Evolutionary conservation across 1,284 basidiomycete genomes (phyloP).

Genomic region (Lignosus rhinocerotis): DNA sequence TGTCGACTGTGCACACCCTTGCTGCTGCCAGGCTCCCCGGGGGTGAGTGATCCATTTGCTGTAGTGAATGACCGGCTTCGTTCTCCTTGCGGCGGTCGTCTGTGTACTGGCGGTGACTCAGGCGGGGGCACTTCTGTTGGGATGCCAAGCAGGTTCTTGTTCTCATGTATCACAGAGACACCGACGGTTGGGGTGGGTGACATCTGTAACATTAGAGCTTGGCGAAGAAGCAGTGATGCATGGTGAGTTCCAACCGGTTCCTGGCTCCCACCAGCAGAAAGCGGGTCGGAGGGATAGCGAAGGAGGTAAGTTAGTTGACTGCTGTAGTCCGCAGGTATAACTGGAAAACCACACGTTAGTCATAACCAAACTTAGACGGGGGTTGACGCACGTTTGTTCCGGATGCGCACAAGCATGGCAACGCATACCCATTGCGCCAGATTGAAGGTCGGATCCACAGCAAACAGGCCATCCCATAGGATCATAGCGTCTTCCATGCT

Average conservation of each 20-base stretch:
- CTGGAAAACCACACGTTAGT: conserved; percentile 40
- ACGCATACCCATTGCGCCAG: conserved; percentile 85
- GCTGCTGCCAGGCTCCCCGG: conserved; percentile 14
- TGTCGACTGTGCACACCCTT: conserved; percentile 38
- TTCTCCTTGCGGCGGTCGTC: conserved; percentile 34
- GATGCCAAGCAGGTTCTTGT: conserved; percentile 74
- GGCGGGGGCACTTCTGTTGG: conserved; percentile 61
- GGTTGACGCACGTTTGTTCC: conserved; percentile 70
- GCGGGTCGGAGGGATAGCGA: conserved; percentile 71
- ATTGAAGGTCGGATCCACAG: conserved; percentile 72
- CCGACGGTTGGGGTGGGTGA: conserved; percentile 74
- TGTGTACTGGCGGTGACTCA: conserved; percentile 42
- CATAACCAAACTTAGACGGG: not conserved
- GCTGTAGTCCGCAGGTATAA: conserved; percentile 85
- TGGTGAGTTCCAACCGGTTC: conserved; percentile 46
- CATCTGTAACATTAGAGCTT: conserved; percentile 79
- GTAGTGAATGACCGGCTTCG: conserved; percentile 28
- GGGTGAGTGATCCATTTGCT: conserved; percentile 13
- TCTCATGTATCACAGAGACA: conserved; percentile 76
- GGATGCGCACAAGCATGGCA: conserved; percentile 89
- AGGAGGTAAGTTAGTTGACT: conserved; percentile 80
- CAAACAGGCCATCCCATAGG: conserved; percentile 91
- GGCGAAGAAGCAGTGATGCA: conserved; percentile 71
- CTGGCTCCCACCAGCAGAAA: conserved; percentile 26
- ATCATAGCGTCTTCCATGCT: conserved; percentile 72